These are phyloP conservation scores for Epichloe festucae DNA, from an alignment of 2,329 filamentous ascomycete species.

Conservation along the genomic window DNA sequence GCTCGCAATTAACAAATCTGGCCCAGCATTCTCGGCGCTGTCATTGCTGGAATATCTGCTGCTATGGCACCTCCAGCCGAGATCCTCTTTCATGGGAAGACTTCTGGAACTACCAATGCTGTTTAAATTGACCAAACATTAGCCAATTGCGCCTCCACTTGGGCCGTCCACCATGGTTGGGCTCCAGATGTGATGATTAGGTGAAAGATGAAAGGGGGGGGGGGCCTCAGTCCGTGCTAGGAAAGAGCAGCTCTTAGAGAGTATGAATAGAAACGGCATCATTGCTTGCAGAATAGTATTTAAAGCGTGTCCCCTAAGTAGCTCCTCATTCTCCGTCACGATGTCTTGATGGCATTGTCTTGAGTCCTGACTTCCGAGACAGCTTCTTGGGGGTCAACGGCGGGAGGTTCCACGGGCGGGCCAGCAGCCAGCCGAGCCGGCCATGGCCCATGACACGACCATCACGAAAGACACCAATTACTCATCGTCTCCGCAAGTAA, in stretches of 20 bases:
- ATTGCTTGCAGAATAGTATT: background rate
- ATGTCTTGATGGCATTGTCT: no score
- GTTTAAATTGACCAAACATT: background rate
- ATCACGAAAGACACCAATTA: background rate
- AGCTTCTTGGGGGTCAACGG: no score
- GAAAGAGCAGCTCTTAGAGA: background rate
- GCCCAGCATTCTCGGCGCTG: conserved; percentile 10
- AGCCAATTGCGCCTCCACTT: background rate
- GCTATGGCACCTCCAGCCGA: conserved; percentile 4
- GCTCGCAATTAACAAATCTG: conserved; percentile 6
- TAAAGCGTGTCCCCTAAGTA: no score
- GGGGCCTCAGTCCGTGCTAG: background rate
- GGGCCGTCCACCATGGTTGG: background rate
- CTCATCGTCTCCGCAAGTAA: background rate
- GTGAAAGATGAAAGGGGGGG: background rate
- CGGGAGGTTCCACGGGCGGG: no score
- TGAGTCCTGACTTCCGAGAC: no score
- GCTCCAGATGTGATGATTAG: no score
- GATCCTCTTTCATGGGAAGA: background rate
- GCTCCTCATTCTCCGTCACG: no score
- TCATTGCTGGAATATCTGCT: conserved; percentile 10
- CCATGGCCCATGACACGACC: background rate
- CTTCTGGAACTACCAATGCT: background rate
- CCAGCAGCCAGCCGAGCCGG: background rate
- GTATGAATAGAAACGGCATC: background rate